Conservation (phyloP, 345 rosid species). For the Gossypium ekmanianum region DNA sequence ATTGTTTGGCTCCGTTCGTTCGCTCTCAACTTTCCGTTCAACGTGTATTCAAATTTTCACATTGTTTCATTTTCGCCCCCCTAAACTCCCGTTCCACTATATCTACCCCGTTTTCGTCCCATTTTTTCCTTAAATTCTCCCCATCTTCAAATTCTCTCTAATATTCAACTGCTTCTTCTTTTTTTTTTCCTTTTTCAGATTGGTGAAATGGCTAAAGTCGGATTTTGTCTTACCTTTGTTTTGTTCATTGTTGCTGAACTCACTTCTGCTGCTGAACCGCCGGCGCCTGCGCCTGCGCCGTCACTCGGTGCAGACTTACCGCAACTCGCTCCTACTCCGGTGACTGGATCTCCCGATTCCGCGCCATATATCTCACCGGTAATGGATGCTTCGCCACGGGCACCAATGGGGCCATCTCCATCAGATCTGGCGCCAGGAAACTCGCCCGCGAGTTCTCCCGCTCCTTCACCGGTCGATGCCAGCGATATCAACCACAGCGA, state of each 20-base stretch:
- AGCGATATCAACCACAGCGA: conserved; percentile 33
- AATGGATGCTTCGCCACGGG: conserved; percentile 24
- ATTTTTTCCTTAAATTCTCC: neutral
- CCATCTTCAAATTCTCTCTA: neutral
- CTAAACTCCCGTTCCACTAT: neutral
- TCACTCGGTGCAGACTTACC: conserved; percentile 16
- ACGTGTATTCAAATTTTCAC: neutral
- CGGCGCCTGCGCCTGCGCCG: conserved; percentile 18
- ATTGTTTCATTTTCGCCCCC: neutral
- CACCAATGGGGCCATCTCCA: conserved; percentile 9
- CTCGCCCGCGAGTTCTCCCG: conserved; percentile 22
- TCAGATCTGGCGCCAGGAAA: conserved; percentile 18
- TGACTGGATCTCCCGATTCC: conserved; percentile 24
- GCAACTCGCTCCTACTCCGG: conserved; percentile 13
- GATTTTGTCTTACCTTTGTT: neutral
- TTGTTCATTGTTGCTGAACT: conserved; percentile 15
- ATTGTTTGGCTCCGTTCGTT: neutral
- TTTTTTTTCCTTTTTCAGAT: conserved; percentile 1
- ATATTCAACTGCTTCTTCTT: neutral
- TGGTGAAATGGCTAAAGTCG: conserved; percentile 15
- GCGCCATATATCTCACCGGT: conserved; percentile 31
- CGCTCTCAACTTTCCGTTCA: neutral
- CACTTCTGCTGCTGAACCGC: conserved; percentile 20
- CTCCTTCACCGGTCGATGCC: conserved; percentile 33
- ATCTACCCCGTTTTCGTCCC: neutral